Evolutionary conservation across 225 moss, liverwort and hornwort species (phyloP).

Genomic region (Marchantia paleacea): DNA sequence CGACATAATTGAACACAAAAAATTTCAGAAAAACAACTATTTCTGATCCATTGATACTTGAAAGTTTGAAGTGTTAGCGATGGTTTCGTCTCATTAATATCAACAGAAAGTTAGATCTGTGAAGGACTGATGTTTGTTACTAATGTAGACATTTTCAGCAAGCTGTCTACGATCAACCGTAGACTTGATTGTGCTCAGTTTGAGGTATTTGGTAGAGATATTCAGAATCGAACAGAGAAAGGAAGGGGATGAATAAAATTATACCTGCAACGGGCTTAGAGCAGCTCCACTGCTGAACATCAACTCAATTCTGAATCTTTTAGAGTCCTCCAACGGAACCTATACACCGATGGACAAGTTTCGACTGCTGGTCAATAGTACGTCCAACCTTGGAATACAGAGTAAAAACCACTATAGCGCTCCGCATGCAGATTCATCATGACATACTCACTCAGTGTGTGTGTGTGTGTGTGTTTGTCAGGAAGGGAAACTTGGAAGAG

Average conservation of each 20-base stretch:
- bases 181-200: not conserved
- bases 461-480: no score
- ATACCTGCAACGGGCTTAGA: constrained; percentile 89
- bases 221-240: not conserved
- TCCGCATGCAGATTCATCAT: not conserved
- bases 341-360: constrained; percentile 16
- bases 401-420: not conserved
- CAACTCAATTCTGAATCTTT: constrained; percentile 91
- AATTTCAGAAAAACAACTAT: not conserved
- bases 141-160: no score
- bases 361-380: not conserved
- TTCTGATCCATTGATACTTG: no score
- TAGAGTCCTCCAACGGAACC: constrained; percentile 91
- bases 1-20: not conserved
- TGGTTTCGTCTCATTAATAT: no score
- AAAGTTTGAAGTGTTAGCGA: no score
- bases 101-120: no score
- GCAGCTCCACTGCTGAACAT: constrained; percentile 98
- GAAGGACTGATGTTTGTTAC: no score
- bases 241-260: no score
- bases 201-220: not conserved
- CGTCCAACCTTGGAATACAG: not conserved
- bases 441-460: not conserved
- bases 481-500: no score
- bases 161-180: no score